These are phyloP conservation scores for Jimgerdemannia flammicorona DNA, from an alignment of 192 early-diverging fungal genomes.

Conservation along the genomic window DNA sequence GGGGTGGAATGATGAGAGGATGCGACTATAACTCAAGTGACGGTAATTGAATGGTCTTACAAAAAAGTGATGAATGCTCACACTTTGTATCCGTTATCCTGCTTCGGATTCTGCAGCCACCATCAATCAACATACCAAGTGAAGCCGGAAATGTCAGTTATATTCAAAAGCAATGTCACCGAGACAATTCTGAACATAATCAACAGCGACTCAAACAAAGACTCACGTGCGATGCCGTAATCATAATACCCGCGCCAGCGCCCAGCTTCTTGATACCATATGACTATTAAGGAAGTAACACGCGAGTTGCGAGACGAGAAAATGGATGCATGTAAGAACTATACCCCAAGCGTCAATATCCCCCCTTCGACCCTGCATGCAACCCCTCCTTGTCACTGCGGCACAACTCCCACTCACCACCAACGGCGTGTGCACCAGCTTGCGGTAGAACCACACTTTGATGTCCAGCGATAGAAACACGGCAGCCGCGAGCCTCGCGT, in stretches of 20 bases:
- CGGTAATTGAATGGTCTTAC: constrained; percentile 26
- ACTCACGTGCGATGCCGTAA: constrained; percentile 84
- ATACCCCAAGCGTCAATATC: background rate
- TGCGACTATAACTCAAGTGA: too few species aligned
- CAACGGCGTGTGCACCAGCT: constrained; percentile 81
- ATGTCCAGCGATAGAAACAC: constrained; percentile 77
- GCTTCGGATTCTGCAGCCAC: constrained; percentile 73
- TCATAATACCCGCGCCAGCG: constrained; percentile 88
- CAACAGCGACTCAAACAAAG: constrained; percentile 2
- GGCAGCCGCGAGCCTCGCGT: constrained; percentile 80
- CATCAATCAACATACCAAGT: background rate
- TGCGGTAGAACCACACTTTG: constrained; percentile 73
- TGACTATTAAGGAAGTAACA: constrained; percentile 36
- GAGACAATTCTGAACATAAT: too few species aligned
- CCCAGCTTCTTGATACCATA: constrained; percentile 75
- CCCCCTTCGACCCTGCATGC: background rate
- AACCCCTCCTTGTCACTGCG: background rate
- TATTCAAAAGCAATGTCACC: too few species aligned
- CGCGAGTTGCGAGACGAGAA: background rate
- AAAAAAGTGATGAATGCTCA: background rate
- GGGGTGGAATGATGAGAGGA: too few species aligned
- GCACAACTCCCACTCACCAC: constrained; percentile 34
- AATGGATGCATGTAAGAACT: background rate
- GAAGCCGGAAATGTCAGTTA: too few species aligned
- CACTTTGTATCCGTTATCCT: constrained; percentile 91